Evolutionary conservation across 768 basidiomycete species (phyloP), one percentile per base, ranked within the genome.

Genomic region (Austroboletus festivus): DNA sequence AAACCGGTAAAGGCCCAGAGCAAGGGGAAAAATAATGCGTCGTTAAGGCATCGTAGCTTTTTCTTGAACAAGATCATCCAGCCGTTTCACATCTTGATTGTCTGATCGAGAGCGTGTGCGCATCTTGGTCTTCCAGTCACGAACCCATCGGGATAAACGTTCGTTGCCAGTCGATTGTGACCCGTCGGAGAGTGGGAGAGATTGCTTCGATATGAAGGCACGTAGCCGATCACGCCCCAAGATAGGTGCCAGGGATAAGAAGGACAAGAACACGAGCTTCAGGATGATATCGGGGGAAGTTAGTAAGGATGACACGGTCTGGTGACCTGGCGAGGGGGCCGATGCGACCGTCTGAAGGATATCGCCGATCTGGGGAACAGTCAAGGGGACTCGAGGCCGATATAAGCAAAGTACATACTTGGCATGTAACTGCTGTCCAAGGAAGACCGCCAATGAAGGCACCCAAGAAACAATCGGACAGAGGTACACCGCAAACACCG

Each of bases 391-490:
- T 37, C 20, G 18, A 34, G 26, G 48, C 50, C 45, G 44, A 63
- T 54, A 58, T 46, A 44, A 55, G 16, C 13, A n/a, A 13, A 8
- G 41, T 38, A 68, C 77, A 53, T 56, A 86, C 86, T 75, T 90
- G 88, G 64, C 90, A 92, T 55, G 91, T 93, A 47, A 93, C 91
- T 23, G 90, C 89, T 44, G 91, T 93, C 90, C 90, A 93, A 0
- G 90, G 90, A 38, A 93, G 65, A 46, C 81, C 79, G 2, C 90
- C 90, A 47, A 93, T 89, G 71, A 93, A 91, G 6, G 84, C 77
- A 31, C 89, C 90, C 42, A 92, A 71, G 61, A 85, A 73, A 60
- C 89, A 92, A 64, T 92, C 87, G 48, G 71, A 62, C 42, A 89
- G 60, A 8, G 82, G 71, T 15, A 97, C 91, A 28, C 88, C 86